phyloP scores from a whole-genome alignment of 495 filamentous ascomycete species.

The Xanthoparmelia taractica region DNA sequence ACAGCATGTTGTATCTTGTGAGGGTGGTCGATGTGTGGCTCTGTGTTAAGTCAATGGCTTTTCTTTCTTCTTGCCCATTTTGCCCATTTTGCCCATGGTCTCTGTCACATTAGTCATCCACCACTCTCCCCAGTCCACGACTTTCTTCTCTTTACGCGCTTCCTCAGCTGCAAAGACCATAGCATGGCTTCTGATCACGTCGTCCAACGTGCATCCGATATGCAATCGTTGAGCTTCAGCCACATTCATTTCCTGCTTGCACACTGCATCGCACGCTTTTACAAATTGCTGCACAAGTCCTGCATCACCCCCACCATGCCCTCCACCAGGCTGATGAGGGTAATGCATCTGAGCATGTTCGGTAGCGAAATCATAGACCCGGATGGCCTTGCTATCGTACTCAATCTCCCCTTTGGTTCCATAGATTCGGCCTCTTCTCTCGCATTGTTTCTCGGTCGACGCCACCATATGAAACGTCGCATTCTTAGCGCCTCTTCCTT shows the following conservation, averaged over 20 bases:
- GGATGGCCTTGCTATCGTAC: conserved; percentile 50
- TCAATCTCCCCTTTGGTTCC: conserved; percentile 78
- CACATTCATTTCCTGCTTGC: conserved; percentile 57
- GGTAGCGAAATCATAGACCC: conserved; percentile 37
- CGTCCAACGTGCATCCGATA: conserved; percentile 76
- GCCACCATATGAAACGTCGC: conserved; percentile 93
- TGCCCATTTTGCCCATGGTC: background rate
- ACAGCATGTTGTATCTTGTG: background rate
- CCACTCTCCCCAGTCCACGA: conserved; percentile 74
- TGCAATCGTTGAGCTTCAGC: conserved; percentile 64
- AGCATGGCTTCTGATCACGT: conserved; percentile 79
- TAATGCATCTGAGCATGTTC: conserved; percentile 12
- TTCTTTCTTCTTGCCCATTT: background rate
- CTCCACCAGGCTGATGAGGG: conserved; percentile 32
- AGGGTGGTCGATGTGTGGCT: background rate
- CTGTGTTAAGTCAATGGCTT: background rate
- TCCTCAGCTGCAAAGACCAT: conserved; percentile 94
- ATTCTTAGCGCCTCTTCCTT: conserved; percentile 62
- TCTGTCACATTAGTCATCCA: conserved; percentile 43
- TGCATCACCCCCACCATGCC: conserved; percentile 79
- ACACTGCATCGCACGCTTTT: conserved; percentile 70
- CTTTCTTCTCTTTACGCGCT: conserved; percentile 58
- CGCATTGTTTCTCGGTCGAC: conserved; percentile 76
- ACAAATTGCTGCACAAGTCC: conserved; percentile 77
- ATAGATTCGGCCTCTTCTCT: conserved; percentile 73